Conservation (phyloP, 306 rosid genomes). For the Vigna radiata region DNA sequence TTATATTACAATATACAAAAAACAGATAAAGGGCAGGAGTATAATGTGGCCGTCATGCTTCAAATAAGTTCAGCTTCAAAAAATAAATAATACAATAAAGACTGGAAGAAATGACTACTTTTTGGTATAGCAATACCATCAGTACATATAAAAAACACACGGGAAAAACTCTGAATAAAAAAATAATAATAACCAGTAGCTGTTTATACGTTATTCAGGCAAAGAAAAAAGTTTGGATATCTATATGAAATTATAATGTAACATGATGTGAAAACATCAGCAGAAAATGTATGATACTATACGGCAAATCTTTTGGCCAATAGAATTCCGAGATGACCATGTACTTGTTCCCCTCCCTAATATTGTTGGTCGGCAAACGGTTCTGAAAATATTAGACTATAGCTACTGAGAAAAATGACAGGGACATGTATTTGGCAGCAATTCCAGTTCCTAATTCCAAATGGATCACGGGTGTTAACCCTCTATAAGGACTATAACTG, state of each 20-base stretch:
- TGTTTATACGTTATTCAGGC: constrained; percentile 31
- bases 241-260: constrained; percentile 43
- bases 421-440: constrained; percentile 42
- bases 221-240: constrained; percentile 31
- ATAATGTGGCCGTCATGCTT: constrained; percentile 7
- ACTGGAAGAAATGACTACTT: neutral
- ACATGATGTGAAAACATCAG: constrained; percentile 43
- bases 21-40: neutral
- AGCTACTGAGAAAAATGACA: constrained; percentile 36
- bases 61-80: neutral
- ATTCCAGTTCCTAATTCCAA: constrained; percentile 51
- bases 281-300: constrained; percentile 36
- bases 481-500: constrained; percentile 46
- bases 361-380: constrained; percentile 41
- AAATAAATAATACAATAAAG: neutral
- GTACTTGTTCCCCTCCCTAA: constrained; percentile 46
- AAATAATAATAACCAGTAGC: neutral
- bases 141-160: neutral
- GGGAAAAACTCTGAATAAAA: neutral
- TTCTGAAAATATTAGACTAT: constrained; percentile 43
- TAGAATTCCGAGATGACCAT: constrained; percentile 44
- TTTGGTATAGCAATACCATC: neutral
- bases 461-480: constrained; percentile 44
- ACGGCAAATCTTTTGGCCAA: constrained; percentile 44
- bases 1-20: neutral